These are phyloP conservation scores for Metschnikowia peoriensis DNA, from an alignment of 805 yeast genomes.

Conservation along the genomic window DNA sequence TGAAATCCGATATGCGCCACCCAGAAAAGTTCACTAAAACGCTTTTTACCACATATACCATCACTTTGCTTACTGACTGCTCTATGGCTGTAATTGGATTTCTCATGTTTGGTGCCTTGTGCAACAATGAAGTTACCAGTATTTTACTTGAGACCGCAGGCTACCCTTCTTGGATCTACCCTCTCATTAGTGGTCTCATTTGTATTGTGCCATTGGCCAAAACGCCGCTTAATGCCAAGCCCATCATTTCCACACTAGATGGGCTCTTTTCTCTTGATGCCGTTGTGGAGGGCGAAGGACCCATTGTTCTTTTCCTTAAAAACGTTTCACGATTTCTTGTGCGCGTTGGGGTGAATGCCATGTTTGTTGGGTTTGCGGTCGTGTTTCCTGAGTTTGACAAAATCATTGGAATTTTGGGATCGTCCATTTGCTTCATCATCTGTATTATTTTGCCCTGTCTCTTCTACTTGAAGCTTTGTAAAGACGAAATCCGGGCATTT, in stretches of 20 bases:
- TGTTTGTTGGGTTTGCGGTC: conserved; percentile 59
- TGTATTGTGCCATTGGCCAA: conserved; percentile 84
- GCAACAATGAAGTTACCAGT: conserved; percentile 53
- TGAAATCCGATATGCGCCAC: conserved; percentile 68
- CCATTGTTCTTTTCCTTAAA: conserved; percentile 3
- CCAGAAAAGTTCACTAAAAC: conserved; percentile 57
- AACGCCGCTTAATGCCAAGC: conserved; percentile 79
- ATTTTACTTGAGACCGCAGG: conserved; percentile 45
- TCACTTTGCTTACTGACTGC: conserved; percentile 59
- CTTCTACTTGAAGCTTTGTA: conserved; percentile 50
- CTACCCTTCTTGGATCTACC: conserved; percentile 48
- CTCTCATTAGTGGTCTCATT: conserved; percentile 61
- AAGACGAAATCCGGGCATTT: conserved; percentile 10
- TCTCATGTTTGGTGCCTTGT: conserved; percentile 52
- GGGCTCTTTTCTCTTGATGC: conserved; percentile 39
- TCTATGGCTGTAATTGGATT: conserved; percentile 67
- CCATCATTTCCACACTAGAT: conserved; percentile 72
- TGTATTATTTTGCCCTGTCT: conserved; percentile 76
- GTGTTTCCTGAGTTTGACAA: conserved; percentile 77
- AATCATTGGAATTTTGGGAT: conserved; percentile 77
- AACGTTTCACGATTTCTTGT: conserved; percentile 19
- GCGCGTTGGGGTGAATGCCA: conserved; percentile 48
- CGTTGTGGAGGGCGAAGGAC: conserved; percentile 10
- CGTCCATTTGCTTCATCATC: conserved; percentile 73
- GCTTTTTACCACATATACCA: conserved; percentile 55